Evolutionary conservation across 176 grass and related monocot species (phyloP), one percentile per base, ranked within the genome.

Genomic region (Puya raimondii): DNA sequence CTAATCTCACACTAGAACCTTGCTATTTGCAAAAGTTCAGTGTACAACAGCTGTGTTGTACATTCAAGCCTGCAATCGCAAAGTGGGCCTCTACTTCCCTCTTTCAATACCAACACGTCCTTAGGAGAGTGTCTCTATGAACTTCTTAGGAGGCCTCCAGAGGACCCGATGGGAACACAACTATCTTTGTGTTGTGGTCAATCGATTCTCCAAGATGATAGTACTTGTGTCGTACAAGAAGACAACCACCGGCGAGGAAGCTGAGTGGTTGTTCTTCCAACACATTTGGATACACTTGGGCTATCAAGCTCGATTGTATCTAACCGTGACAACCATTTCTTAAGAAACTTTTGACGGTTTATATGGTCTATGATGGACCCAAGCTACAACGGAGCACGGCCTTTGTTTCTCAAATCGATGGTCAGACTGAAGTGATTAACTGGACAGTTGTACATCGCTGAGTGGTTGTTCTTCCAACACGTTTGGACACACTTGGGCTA

Each of bases 101-200:
- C 10, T 51, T 4, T 10, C 50, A 9, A 12, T 51, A n/a, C 58
- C 58, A 16, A 63, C 14, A 9, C 16, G 58, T 17, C 58, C 0
- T 3, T 63, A n/a, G 17, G 16, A 63, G 58, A 51, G 50, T 51
- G 12, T 51, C 50, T 51, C 50, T 9, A 51, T 51, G 50, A 12
- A 51, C 50, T 51, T 63, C 58, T 63, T 63, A 21, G 17, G 58
- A 21, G 58, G 4, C 21, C 58, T 63, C 9, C 58, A 12, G 13
- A 63, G 9, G 7, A 63, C 17, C 9, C 17, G 13, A n/a, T 9
- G 17, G 16, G 58, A n/a, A 9, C 16, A 63, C 12, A 16, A 63
- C 7, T 63, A 63, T 17, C 15, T 63, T 1, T 67, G 11, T 76
- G 73, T 66, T 12, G 61, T 76, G n/a, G 61, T 76, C 51, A 42